Evolutionary conservation across 2,329 filamentous ascomycete species (phyloP), one percentile per base, ranked within the genome.

Genomic region (Helotiales sp.): DNA sequence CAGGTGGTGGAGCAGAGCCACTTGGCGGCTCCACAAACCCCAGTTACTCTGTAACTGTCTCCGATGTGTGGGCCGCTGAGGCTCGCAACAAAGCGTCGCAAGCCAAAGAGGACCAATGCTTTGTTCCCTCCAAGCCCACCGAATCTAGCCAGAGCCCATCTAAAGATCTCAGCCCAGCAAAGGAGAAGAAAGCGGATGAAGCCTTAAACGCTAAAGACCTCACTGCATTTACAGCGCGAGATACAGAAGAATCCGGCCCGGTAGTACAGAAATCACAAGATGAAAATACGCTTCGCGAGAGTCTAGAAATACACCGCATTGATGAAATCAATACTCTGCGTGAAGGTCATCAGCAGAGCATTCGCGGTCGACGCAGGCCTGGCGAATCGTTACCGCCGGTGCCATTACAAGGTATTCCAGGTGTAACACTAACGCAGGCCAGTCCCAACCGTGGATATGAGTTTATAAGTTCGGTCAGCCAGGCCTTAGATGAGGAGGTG

Each of bases 31-130:
- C 91, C 5, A 87, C 84, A 34, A 96, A 96, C 79, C 93, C 94
- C 0, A 83, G 88, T 5, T 97, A 96, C 82, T 91, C 90, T n/a
- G 94, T 97, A 22, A 78, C 89, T 7, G 89, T 97, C 61, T 83
- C 87, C 1, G 90, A 95, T 70, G 81, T 86, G 0, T 86, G 88
- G 71, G 93, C 93, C 6, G 80, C 84, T 32, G 81, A 84, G 43
- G 88, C 89, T 63, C 87, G 91, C 63, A 84, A 88, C 2, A 84
- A 86, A 61, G 85, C 86, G 37, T 82, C 82, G 1, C 81, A 86
- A 65, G 82, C 83, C 1, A 90, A 91, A 76, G 89, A 92, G 68
- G 87, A 83, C 5, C 83, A 81, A 63, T 89, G 93, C 40, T 79
- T 96, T 74, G 82, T 91, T 6, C 90, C 70, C 0, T 57, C 70